Evolutionary conservation across 305 asterid species (phyloP).

Genomic region (Rubia tinctorum): DNA sequence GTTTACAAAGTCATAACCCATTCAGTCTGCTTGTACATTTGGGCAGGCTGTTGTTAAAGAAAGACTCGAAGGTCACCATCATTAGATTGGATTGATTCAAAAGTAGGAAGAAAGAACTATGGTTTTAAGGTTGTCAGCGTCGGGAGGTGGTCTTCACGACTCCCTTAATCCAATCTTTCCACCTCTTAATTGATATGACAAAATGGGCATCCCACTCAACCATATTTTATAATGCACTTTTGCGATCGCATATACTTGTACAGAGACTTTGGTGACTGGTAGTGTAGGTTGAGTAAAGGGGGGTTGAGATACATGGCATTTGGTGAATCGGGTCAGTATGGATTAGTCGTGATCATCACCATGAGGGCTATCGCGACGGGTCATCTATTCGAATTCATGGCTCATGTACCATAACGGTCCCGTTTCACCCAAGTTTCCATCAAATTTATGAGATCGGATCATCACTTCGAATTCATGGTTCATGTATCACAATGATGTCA

Average conservation of each 20-base stretch:
- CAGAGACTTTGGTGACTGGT: too few species aligned
- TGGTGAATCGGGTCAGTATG: background rate
- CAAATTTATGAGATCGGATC: too few species aligned
- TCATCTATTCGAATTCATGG: too few species aligned
- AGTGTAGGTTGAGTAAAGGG: background rate
- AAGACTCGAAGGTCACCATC: background rate
- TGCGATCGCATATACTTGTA: too few species aligned
- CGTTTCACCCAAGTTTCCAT: too few species aligned
- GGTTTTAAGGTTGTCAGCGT: background rate
- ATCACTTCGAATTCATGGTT: too few species aligned
- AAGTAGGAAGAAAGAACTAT: background rate
- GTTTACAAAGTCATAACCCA: background rate
- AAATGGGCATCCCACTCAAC: slow-evolving; percentile 1
- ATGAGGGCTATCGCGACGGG: background rate
- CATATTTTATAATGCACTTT: too few species aligned
- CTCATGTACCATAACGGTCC: too few species aligned
- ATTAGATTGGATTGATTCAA: slow-evolving; percentile 1
- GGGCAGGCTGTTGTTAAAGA: background rate
- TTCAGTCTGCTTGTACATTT: background rate
- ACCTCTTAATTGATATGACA: background rate
- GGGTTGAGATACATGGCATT: background rate
- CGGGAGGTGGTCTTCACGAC: slow-evolving; percentile 6
- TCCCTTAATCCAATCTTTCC: background rate
- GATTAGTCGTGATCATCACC: background rate
- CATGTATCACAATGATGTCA: too few species aligned